Conservation (phyloP, 129 eudicot species). For the Saposhnikovia divaricata region DNA sequence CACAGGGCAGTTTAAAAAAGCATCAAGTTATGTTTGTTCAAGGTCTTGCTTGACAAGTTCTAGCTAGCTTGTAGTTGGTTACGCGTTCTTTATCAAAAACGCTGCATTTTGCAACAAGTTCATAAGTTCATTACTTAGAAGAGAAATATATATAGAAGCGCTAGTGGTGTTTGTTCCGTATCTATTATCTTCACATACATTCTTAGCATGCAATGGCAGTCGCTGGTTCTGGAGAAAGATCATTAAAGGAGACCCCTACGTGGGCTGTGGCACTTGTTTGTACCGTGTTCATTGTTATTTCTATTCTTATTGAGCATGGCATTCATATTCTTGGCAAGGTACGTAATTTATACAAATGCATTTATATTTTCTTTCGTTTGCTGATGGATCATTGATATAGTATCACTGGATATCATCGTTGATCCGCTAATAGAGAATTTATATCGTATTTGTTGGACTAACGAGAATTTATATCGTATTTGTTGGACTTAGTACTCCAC, state of each 20-base stretch:
- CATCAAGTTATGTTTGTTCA: not conserved
- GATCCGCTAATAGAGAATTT: not conserved
- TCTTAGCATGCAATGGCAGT: slow-evolving; percentile 24
- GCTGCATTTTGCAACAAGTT: not conserved
- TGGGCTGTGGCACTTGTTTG: slow-evolving; percentile 84
- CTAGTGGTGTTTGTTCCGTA: not conserved
- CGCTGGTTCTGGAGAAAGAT: slow-evolving; percentile 32
- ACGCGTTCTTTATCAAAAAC: not conserved
- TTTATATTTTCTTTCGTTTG: not conserved
- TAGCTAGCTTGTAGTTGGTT: not conserved
- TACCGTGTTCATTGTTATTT: slow-evolving; percentile 50
- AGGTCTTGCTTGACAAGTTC: not conserved
- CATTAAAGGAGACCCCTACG: slow-evolving; percentile 63
- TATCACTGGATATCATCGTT: no score
- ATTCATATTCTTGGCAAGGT: slow-evolving; percentile 45
- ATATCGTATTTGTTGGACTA: no score
- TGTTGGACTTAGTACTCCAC: no score
- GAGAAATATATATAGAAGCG: not conserved
- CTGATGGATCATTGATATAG: no score
- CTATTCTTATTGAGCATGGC: slow-evolving; percentile 55
- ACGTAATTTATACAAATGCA: not conserved
- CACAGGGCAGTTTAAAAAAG: not conserved
- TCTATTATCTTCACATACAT: not conserved
- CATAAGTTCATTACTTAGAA: not conserved
- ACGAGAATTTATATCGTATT: no score